phyloP scores from a whole-genome alignment of 768 basidiomycete genomes.

The Suillus hirtellus region DNA sequence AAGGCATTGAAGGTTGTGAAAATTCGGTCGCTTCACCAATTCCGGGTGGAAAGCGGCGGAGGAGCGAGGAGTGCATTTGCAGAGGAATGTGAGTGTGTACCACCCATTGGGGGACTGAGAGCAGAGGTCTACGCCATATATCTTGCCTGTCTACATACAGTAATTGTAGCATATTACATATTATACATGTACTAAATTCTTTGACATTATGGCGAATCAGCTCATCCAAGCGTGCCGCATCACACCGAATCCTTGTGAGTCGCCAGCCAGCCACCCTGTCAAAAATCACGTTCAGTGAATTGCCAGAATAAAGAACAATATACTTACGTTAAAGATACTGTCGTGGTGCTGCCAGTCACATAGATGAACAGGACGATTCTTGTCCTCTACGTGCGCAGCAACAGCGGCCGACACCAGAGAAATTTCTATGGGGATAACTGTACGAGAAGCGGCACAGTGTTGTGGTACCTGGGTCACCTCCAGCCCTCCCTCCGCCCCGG shows the following conservation, averaged over 20 bases:
- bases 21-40: no score
- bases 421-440: slow-evolving; percentile 24
- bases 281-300: neutral
- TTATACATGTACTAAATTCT: no score
- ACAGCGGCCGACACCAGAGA: slow-evolving; percentile 24
- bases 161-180: neutral
- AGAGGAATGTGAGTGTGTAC: no score
- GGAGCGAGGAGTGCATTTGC: no score
- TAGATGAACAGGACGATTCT: slow-evolving; percentile 20
- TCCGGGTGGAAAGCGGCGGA: no score
- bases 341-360: slow-evolving; percentile 25
- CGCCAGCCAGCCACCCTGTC: slow-evolving; percentile 13
- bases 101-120: no score
- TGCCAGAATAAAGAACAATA: neutral
- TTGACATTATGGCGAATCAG: neutral
- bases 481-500: slow-evolving; percentile 20
- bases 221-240: neutral
- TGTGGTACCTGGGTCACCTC: slow-evolving; percentile 4
- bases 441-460: slow-evolving; percentile 6
- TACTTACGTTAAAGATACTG: slow-evolving; percentile 23
- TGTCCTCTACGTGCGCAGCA: slow-evolving; percentile 19
- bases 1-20: no score
- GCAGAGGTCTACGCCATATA: no score
- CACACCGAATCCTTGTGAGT: neutral
- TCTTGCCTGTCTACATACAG: no score